These are phyloP conservation scores for Cryptococcus sp. DNA, from an alignment of 1,284 basidiomycete species.

Conservation along the genomic window DNA sequence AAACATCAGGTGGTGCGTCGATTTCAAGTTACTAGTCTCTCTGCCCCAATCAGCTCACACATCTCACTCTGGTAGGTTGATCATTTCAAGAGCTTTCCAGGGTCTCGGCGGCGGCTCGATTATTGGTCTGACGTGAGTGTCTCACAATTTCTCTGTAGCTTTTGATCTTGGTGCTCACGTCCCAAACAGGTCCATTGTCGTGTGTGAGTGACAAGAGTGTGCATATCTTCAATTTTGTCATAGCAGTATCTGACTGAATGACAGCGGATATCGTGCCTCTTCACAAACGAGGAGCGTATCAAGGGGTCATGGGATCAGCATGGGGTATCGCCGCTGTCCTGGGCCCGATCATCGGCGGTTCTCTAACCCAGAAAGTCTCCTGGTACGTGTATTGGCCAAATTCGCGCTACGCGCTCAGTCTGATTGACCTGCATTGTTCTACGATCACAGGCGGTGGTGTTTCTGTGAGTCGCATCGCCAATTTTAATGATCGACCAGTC, in stretches of 20 bases:
- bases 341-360: constrained; percentile 53
- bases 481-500: too few species aligned
- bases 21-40: neutral
- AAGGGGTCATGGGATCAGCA: constrained; percentile 50
- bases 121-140: constrained; percentile 39
- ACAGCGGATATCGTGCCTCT: constrained; percentile 47
- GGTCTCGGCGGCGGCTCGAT: constrained; percentile 48
- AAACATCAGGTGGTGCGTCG: constrained; percentile 36
- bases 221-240: neutral
- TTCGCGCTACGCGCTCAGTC: neutral
- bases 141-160: neutral
- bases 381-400: constrained; percentile 28
- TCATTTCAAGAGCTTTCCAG: constrained; percentile 38
- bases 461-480: constrained; percentile 38
- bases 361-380: constrained; percentile 31
- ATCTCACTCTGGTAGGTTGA: constrained; percentile 24
- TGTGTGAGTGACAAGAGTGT: constrained; percentile 11
- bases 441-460: constrained; percentile 48
- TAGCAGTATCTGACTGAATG: neutral
- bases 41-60: neutral
- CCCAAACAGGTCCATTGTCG: constrained; percentile 19
- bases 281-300: constrained; percentile 49
- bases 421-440: neutral
- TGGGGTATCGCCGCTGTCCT: constrained; percentile 54
- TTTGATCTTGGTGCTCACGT: constrained; percentile 8